These are phyloP conservation scores for Fraxinus anomala DNA, from an alignment of 257 asterid species.

Conservation along the genomic window DNA sequence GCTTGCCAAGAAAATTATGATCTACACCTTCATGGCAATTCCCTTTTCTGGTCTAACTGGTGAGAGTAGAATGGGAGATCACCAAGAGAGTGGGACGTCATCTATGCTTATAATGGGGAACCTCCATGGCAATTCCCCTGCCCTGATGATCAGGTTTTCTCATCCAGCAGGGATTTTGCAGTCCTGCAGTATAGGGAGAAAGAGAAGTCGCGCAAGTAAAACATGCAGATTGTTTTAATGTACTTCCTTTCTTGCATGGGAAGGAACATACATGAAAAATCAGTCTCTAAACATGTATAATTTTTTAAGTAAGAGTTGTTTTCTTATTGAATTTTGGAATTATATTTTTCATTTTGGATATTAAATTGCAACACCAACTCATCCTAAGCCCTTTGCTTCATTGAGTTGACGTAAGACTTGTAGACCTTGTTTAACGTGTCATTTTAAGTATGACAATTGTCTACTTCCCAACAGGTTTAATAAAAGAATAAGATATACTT, in stretches of 20 bases:
- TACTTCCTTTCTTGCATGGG: not conserved
- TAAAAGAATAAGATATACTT: constrained; percentile 58
- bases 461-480: constrained; percentile 45
- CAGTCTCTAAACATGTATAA: not conserved
- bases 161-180: constrained; percentile 56
- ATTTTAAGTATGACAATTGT: constrained; percentile 5
- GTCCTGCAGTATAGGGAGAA: constrained; percentile 69
- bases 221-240: constrained; percentile 2
- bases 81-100: too few relatives aligned
- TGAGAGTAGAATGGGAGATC: too few relatives aligned
- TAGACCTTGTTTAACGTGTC: not conserved
- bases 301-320: not conserved
- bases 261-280: not conserved
- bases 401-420: not conserved
- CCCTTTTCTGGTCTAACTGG: too few relatives aligned
- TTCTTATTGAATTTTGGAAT: not conserved
- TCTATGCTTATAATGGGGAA: constrained; percentile 35
- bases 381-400: not conserved
- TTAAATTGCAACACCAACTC: too few relatives aligned
- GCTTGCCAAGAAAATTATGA: constrained; percentile 35
- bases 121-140: constrained; percentile 31
- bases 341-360: not conserved
- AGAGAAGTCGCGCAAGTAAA: constrained; percentile 65
- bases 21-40: constrained; percentile 14
- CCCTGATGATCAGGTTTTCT: constrained; percentile 37